Evolutionary conservation across 345 rosid species (phyloP).

Genomic region (Hibiscus tridactylites): DNA sequence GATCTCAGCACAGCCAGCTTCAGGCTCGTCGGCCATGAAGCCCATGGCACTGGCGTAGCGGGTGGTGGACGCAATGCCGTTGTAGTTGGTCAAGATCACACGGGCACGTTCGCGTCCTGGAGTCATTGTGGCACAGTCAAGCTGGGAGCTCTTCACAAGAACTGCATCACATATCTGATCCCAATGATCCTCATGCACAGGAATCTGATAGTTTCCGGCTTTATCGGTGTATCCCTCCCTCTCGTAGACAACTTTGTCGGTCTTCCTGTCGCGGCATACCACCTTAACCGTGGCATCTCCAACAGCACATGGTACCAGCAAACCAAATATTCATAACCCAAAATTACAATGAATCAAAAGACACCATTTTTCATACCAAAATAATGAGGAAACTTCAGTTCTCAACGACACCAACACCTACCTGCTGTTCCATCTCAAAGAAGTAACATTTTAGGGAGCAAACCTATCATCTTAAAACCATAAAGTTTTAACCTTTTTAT

Average conservation of each 20-base stretch:
- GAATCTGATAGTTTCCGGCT: constrained; percentile 49
- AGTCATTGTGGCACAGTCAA: constrained; percentile 29
- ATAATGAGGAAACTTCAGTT: background rate
- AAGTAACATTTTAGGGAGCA: background rate
- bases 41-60: background rate
- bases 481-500: background rate
- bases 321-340: background rate
- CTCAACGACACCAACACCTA: background rate
- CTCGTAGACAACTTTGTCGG: constrained; percentile 40
- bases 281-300: constrained; percentile 70
- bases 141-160: constrained; percentile 54
- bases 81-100: background rate
- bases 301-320: background rate
- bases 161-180: constrained; percentile 64
- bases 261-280: constrained; percentile 57
- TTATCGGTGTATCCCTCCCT: constrained; percentile 55
- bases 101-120: background rate
- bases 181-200: constrained; percentile 62
- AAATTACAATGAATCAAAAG: background rate
- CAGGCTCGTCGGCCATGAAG: background rate
- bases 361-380: background rate
- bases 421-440: background rate
- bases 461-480: background rate
- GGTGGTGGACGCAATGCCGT: background rate
- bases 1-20: background rate